A percentile compares a stretch with the other conserved stretches of the same genome.
Evolutionary conservation across 2,329 filamentous ascomycete genomes (phyloP).

Genomic region (Mollisia scopiformis): DNA sequence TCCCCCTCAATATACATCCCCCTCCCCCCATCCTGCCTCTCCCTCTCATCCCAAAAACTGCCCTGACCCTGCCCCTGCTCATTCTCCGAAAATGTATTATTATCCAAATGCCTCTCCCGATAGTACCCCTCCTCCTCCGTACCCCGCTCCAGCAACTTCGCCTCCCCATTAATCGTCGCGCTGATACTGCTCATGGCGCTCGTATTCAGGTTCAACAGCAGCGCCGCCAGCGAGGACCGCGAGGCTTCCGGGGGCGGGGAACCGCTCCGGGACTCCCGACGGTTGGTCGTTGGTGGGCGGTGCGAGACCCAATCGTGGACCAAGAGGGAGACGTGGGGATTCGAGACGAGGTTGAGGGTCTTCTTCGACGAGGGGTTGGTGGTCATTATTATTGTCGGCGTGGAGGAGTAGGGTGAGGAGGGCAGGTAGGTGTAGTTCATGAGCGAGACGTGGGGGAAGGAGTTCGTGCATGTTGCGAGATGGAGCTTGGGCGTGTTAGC

Average conservation of each 20-base stretch:
- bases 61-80: conserved; percentile 41
- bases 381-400: conserved; percentile 94
- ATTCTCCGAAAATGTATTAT: conserved; percentile 80
- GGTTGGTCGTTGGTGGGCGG: conserved; percentile 75
- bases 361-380: conserved; percentile 80
- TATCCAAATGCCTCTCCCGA: conserved; percentile 80
- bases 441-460: conserved; percentile 87
- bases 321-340: conserved; percentile 88
- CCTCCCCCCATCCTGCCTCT: conserved; percentile 51
- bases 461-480: conserved; percentile 84
- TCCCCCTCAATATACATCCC: conserved; percentile 77
- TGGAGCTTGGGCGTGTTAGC: conserved; percentile 69
- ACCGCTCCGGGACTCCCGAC: conserved; percentile 53
- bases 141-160: conserved; percentile 70
- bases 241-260: conserved; percentile 62
- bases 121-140: conserved; percentile 86
- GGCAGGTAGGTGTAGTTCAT: conserved; percentile 99
- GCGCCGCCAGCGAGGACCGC: conserved; percentile 76
- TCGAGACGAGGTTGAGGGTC: conserved; percentile 78
- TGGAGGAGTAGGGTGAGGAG: conserved; percentile 66
- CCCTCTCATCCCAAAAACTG: conserved; percentile 33
- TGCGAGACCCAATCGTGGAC: conserved; percentile 98
- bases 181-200: conserved; percentile 86
- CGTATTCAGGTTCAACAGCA: conserved; percentile 90
- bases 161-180: conserved; percentile 90